Evolutionary conservation across 352 stramenopile species (phyloP), one percentile per base, ranked within the genome.

Genomic region (Phytopythium litorale): DNA sequence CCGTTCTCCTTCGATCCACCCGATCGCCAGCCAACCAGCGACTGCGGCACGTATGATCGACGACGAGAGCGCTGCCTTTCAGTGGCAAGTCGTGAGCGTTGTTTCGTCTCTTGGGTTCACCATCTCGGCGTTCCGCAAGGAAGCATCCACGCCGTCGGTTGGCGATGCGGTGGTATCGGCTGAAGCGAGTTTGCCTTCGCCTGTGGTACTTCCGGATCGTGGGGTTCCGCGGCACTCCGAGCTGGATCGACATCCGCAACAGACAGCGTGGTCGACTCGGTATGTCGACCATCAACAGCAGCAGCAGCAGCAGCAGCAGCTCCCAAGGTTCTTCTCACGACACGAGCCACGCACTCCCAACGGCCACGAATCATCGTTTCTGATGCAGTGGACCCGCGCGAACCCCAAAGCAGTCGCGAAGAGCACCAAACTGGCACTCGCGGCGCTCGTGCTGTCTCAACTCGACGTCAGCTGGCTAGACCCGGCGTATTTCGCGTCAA

Each of bases 11-110:
- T 37, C 33, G 12, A 6, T 16, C 28, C 28, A 15, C 15, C 23
- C 28, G 0, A 28, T 28, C 8, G 8, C 1, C 18, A 56, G 33
- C 21, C 30, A 8, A 1, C 6, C 19, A 15, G 1, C 50, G 16
- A 19, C 28, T n/a, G 3, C 30, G 5, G 16, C 50, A 11, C 42
- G 51, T 3, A 18, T 18, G 9, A 2, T 19, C 35, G 16, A 57
- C 9, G 16, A 42, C 51, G 37, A 46, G 15, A 28, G 19, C 52
- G 52, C n/a, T n/a, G 33, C 28, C 11, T 28, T 30, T 3, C 18
- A 58, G 43, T 81, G 70, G 69, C 49, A 71, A 21, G 67, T 82
- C 0, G 71, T 79, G 1, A 65, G 38, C 37, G 54, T 71, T 7
- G 53, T 65, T 0, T 63, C 67, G 21, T 86, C 76, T 11, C 43